phyloP scores from a whole-genome alignment of 108 stramenopile genomes.

The Pseudonitzschia multiseries region DNA sequence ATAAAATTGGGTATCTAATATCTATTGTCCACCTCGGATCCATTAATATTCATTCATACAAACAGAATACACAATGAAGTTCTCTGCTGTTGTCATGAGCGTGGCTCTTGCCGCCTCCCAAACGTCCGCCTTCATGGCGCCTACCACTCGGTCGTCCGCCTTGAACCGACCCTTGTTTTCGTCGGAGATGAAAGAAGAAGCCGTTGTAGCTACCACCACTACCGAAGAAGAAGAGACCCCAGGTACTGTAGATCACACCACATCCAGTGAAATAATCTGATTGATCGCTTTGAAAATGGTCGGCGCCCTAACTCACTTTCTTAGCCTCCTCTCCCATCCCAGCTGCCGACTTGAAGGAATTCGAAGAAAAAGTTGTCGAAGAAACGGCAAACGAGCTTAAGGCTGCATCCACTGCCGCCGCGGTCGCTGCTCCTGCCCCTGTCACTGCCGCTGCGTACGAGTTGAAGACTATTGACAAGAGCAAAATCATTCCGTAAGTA shows the following conservation, averaged over 20 bases:
- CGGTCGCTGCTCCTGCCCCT: not conserved
- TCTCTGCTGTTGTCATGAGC: conserved; percentile 16
- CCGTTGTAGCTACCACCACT: not conserved
- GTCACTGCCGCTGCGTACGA: not conserved
- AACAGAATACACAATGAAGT: conserved; percentile 10
- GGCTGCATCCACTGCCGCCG: not conserved
- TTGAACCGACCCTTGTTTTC: not conserved
- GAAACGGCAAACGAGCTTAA: not conserved
- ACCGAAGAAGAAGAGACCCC: conserved; percentile 9
- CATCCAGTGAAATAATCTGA: too few species aligned
- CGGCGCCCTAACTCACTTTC: not conserved
- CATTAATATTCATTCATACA: too few species aligned
- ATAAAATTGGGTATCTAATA: conserved; percentile 6
- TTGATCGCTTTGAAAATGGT: not conserved
- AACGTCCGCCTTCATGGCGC: conserved; percentile 4
- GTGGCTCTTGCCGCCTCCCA: conserved; percentile 11
- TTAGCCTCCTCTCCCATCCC: not conserved
- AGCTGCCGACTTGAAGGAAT: not conserved
- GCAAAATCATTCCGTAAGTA: conserved; percentile 6
- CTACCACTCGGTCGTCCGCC: not conserved
- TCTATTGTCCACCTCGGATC: too few species aligned
- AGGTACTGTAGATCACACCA: conserved; percentile 11
- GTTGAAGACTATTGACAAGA: conserved; percentile 4
- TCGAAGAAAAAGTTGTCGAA: conserved; percentile 12
- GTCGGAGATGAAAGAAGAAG: conserved; percentile 12